phyloP scores from a whole-genome alignment of 208 protist species.

The Trypanosomatidae sp. region DNA sequence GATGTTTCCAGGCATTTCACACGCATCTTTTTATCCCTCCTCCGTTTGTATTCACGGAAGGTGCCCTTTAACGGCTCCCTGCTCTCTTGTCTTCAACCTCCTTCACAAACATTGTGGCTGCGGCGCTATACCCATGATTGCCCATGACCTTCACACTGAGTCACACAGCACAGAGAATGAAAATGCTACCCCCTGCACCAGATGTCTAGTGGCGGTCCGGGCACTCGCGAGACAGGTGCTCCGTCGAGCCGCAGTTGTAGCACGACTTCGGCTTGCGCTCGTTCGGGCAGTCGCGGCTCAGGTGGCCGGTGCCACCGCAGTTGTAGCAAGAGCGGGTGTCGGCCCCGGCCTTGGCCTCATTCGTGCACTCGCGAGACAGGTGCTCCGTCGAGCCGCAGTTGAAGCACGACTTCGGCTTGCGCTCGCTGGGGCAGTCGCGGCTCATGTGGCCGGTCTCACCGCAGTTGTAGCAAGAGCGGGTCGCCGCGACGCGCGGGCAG shows the following conservation, averaged over 20 bases:
- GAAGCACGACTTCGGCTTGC: conserved; percentile 59
- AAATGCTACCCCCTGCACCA: neutral
- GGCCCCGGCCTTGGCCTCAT: conserved; percentile 39
- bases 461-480: conserved; percentile 67
- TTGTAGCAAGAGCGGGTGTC: conserved; percentile 73
- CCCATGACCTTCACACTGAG: neutral
- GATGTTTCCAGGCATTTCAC: neutral
- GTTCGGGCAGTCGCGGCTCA: conserved; percentile 75
- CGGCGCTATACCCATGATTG: too few species aligned
- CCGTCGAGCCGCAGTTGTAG: conserved; percentile 49
- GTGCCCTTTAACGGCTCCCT: neutral
- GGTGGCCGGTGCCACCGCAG: conserved; percentile 62
- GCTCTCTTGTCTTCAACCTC: neutral
- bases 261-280: conserved; percentile 43
- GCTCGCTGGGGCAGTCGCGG: conserved; percentile 64
- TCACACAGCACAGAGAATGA: neutral
- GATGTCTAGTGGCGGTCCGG: conserved; percentile 38
- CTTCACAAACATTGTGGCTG: neutral
- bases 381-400: conserved; percentile 79
- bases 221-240: conserved; percentile 72
- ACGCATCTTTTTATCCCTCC: neutral
- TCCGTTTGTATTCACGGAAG: neutral
- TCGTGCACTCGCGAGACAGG: conserved; percentile 61
- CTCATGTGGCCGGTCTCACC: conserved; percentile 56
- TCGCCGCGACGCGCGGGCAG: conserved; percentile 37